Evolutionary conservation across 2,329 filamentous ascomycete species (phyloP).

Genomic region (Pestalotiopsis sp.): DNA sequence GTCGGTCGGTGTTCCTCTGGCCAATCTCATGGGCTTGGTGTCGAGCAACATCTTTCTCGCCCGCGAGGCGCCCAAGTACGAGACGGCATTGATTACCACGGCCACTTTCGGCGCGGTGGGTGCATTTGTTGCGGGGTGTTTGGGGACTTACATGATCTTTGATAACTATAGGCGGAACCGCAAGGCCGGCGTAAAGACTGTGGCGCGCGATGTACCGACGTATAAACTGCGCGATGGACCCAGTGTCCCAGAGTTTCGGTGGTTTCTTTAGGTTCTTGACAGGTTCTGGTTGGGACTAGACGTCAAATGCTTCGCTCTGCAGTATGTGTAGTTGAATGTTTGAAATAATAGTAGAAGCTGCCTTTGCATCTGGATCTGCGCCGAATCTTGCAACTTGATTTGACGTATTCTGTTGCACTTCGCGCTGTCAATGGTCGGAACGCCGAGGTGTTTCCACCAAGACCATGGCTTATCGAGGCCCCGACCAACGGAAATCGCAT

Average conservation of each 20-base stretch:
- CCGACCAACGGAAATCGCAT: too few relatives aligned
- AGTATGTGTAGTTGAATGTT: neutral
- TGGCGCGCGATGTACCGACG: conserved; percentile 60
- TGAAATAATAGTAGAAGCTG: too few relatives aligned
- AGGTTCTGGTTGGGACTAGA: conserved; percentile 11
- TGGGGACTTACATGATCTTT: conserved; percentile 65
- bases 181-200: conserved; percentile 55
- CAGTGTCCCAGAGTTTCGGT: conserved; percentile 55
- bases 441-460: too few relatives aligned
- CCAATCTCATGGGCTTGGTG: conserved; percentile 77
- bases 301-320: too few relatives aligned
- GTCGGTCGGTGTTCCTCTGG: conserved; percentile 72
- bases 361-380: neutral
- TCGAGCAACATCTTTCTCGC: conserved; percentile 68
- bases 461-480: too few relatives aligned
- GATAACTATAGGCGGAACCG: conserved; percentile 66
- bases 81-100: conserved; percentile 66
- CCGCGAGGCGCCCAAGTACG: conserved; percentile 67
- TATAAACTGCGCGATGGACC: conserved; percentile 58
- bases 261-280: too few relatives aligned
- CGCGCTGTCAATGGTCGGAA: too few relatives aligned
- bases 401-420: too few relatives aligned
- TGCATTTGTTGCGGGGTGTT: conserved; percentile 52
- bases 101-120: conserved; percentile 66
- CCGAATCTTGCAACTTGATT: too few relatives aligned